These are phyloP conservation scores for Berberis vulgaris DNA, from an alignment of 164 flowering plant species.

Conservation along the genomic window DNA sequence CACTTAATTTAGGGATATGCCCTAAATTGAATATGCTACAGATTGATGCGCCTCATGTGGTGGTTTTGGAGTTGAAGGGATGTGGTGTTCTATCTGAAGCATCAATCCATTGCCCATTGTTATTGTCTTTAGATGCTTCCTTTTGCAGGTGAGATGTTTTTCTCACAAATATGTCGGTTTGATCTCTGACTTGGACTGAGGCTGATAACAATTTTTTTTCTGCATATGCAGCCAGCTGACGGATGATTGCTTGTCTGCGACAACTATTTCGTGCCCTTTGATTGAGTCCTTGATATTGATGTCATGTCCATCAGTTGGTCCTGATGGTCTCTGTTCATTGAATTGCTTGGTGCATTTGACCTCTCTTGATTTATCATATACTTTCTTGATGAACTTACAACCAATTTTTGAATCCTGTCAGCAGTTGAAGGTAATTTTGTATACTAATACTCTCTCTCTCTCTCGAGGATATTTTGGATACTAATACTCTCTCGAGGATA, in stretches of 20 bases:
- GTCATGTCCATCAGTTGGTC: conserved; percentile 90
- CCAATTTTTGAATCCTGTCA: conserved; percentile 78
- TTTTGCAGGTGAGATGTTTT: conserved; percentile 74
- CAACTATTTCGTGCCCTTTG: conserved; percentile 63
- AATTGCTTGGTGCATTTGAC: conserved; percentile 52
- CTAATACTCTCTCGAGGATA: too few relatives aligned
- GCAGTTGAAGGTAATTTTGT: conserved; percentile 57
- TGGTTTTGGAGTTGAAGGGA: conserved; percentile 86
- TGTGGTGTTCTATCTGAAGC: conserved; percentile 90
- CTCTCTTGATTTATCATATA: conserved; percentile 83
- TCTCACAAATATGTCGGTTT: not conserved
- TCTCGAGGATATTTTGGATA: too few relatives aligned
- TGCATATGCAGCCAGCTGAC: conserved; percentile 66
- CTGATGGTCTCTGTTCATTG: conserved; percentile 75
- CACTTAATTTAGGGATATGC: conserved; percentile 95
- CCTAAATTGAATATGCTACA: conserved; percentile 66
- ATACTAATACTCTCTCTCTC: too few relatives aligned
- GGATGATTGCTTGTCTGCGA: conserved; percentile 86
- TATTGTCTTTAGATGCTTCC: conserved; percentile 88
- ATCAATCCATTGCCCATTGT: conserved; percentile 61
- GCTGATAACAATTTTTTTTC: conserved; percentile 9
- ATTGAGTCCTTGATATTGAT: conserved; percentile 77
- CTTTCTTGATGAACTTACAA: conserved; percentile 67
- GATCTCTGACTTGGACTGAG: too few relatives aligned
- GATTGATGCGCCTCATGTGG: conserved; percentile 72